A percentile compares a stretch with the other conserved stretches of the same genome.
Evolutionary conservation across 768 basidiomycete genomes (phyloP).

Genomic region (Xanthoconium stramineum): DNA sequence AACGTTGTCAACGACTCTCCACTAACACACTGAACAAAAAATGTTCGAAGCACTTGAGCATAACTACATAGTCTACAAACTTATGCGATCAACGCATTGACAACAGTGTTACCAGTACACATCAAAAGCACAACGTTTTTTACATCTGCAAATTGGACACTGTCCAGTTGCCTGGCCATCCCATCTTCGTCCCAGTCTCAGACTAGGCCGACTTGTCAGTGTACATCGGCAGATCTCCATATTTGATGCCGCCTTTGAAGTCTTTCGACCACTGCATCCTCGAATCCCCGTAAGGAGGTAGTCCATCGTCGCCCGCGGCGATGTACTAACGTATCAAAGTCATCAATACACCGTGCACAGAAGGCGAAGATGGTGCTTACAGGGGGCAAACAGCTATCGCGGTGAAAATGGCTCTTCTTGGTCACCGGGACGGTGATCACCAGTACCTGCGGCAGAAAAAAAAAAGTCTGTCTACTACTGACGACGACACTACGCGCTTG

Average conservation of each 20-base stretch:
- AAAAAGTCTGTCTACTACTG: background rate
- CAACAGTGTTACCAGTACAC: constrained; percentile 11
- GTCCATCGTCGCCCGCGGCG: constrained; percentile 35
- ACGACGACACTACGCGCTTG: background rate
- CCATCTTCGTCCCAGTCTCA: background rate
- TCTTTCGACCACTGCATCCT: constrained; percentile 28
- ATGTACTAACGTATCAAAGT: constrained; percentile 34
- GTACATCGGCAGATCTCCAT: constrained; percentile 43
- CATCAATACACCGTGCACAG: background rate
- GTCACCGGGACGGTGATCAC: constrained; percentile 36
- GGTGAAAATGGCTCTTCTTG: constrained; percentile 36
- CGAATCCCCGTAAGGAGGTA: constrained; percentile 30
- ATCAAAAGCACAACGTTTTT: background rate
- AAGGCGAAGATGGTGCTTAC: constrained; percentile 23
- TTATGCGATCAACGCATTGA: constrained; percentile 18
- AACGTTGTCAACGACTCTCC: background rate
- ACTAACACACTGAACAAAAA: too few relatives aligned
- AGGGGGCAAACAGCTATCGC: constrained; percentile 42
- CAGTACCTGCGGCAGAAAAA: constrained; percentile 32
- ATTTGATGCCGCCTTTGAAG: constrained; percentile 28
- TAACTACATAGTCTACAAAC: background rate
- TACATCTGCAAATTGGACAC: constrained; percentile 1
- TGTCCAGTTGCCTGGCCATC: background rate
- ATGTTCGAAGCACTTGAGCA: too few relatives aligned
- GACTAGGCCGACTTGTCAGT: constrained; percentile 26